Evolutionary conservation across 2,329 filamentous ascomycete species (phyloP).

Genomic region (Talaromyces sp.): DNA sequence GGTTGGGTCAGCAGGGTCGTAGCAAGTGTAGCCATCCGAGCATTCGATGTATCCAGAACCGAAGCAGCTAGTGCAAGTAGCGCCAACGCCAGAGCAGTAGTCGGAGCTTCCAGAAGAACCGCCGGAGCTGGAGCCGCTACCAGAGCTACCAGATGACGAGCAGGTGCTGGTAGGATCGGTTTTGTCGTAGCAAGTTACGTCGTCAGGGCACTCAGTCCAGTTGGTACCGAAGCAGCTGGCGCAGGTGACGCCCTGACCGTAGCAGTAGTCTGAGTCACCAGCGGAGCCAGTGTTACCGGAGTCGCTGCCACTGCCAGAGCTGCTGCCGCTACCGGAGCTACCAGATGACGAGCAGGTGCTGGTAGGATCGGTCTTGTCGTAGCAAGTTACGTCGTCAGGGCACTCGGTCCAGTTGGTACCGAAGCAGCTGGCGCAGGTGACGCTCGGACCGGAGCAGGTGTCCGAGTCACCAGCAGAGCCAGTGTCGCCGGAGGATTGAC

Average conservation of each 20-base stretch:
- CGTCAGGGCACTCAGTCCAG: constrained; percentile 13
- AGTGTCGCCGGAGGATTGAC: constrained; percentile 12
- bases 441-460: constrained; percentile 4
- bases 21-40: constrained; percentile 4
- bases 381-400: constrained; percentile 2
- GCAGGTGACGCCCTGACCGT: constrained; percentile 9
- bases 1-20: constrained; percentile 11
- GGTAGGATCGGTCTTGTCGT: constrained; percentile 9
- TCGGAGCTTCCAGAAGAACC: constrained; percentile 16
- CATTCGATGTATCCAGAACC: constrained; percentile 2
- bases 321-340: constrained; percentile 10
- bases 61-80: constrained; percentile 18
- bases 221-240: constrained; percentile 16
- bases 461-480: constrained; percentile 16
- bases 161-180: constrained; percentile 11
- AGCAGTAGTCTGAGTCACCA: constrained; percentile 14
- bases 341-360: constrained; percentile 6
- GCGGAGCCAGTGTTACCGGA: constrained; percentile 7
- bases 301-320: constrained; percentile 8
- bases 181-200: neutral
- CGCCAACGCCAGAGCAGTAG: constrained; percentile 8
- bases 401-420: constrained; percentile 8
- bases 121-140: constrained; percentile 8
- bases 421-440: constrained; percentile 19
- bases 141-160: neutral